Evolutionary conservation across 2,329 filamentous ascomycete genomes (phyloP).

Genomic region (Colletotrichum graminicola): DNA sequence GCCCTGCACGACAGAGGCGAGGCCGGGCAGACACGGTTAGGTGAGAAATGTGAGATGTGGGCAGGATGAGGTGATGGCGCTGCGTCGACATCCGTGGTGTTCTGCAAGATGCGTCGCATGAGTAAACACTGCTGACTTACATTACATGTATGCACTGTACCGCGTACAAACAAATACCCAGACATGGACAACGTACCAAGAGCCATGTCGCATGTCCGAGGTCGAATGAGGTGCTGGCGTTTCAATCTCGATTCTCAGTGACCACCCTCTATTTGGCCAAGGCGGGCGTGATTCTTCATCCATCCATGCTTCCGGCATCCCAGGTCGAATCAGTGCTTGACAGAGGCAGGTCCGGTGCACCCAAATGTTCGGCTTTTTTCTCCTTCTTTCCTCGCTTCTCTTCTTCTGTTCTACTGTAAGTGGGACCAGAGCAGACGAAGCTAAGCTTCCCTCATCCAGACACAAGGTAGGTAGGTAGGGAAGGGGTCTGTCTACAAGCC

Average conservation of each 20-base stretch:
- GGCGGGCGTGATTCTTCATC: neutral
- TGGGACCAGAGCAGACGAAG: constrained; percentile 25
- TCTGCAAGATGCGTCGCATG: neutral
- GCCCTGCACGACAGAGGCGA: neutral
- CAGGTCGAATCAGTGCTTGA: neutral
- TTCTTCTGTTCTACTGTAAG: constrained; percentile 23
- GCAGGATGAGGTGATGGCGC: constrained; percentile 5
- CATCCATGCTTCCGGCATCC: neutral
- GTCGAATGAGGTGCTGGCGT: constrained; percentile 5
- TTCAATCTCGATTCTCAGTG: constrained; percentile 13
- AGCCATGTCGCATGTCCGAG: neutral
- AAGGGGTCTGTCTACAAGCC: neutral
- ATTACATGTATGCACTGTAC: neutral
- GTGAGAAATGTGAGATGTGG: neutral
- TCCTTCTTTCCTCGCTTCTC: neutral
- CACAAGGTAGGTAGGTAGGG: constrained; percentile 11
- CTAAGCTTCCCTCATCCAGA: constrained; percentile 27
- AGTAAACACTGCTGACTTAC: neutral
- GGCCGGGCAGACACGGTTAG: neutral
- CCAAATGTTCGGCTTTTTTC: neutral
- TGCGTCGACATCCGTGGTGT: neutral
- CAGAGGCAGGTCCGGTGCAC: neutral
- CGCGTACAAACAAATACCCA: neutral
- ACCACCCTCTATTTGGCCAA: neutral
- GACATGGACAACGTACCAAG: neutral